Percentiles rank a stretch among this genome's conserved stretches.
phyloP scores from a whole-genome alignment of 2,329 filamentous ascomycete genomes.

The Fusarium camptoceras region DNA sequence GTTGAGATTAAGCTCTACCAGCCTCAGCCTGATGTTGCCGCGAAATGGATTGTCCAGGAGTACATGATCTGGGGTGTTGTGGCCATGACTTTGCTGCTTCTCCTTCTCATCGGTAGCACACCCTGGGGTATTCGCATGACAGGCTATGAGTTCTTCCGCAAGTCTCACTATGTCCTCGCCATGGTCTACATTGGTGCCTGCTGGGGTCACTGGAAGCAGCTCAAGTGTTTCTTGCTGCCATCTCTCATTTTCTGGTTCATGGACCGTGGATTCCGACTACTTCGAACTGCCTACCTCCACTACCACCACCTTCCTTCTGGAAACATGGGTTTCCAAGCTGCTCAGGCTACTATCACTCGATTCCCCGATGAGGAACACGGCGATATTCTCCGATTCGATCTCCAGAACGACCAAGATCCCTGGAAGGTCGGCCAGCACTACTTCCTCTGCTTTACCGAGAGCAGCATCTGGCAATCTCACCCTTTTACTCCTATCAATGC shows the following conservation, averaged over 20 bases:
- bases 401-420: conserved; percentile 68
- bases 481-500: conserved; percentile 74
- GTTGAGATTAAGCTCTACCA: conserved; percentile 76
- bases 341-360: conserved; percentile 57
- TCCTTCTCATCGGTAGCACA: conserved; percentile 71
- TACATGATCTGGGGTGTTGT: conserved; percentile 82
- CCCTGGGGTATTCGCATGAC: conserved; percentile 70
- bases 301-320: conserved; percentile 60
- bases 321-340: conserved; percentile 66
- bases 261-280: conserved; percentile 69
- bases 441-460: conserved; percentile 74
- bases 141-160: conserved; percentile 83
- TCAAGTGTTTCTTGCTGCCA: conserved; percentile 76
- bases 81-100: conserved; percentile 71
- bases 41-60: conserved; percentile 68
- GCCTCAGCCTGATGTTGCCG: conserved; percentile 72
- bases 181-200: conserved; percentile 80
- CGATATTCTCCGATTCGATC: conserved; percentile 74
- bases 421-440: conserved; percentile 79
- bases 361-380: conserved; percentile 69
- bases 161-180: conserved; percentile 78
- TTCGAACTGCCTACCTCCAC: conserved; percentile 71
- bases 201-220: conserved; percentile 78
- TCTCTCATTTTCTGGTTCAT: conserved; percentile 73
- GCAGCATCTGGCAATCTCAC: conserved; percentile 78